These are phyloP conservation scores for Dactylis glomerata DNA, from an alignment of 176 grass and related monocot genomes.

Conservation along the genomic window DNA sequence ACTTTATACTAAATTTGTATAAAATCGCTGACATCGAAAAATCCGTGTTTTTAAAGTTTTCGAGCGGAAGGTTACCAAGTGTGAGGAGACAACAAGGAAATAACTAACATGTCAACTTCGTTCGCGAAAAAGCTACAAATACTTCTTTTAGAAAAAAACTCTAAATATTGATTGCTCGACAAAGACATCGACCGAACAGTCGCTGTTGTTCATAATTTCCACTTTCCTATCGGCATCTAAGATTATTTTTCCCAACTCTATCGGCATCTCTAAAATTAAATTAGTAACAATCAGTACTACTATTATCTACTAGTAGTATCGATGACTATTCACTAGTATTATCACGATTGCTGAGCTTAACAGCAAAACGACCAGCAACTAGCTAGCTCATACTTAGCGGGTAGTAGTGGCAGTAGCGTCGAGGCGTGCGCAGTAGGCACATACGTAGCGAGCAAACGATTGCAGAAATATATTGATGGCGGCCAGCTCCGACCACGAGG, in stretches of 20 bases:
- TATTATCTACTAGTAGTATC: not conserved
- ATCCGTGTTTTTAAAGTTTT: no score
- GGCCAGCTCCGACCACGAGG: not conserved
- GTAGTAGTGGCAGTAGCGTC: not conserved
- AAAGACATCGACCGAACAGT: not conserved
- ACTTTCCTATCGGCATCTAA: conserved; percentile 1
- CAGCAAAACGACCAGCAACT: not conserved
- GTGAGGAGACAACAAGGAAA: not conserved
- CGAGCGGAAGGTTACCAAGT: no score
- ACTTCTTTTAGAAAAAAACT: no score
- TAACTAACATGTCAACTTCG: not conserved
- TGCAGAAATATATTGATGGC: not conserved
- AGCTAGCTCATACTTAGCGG: not conserved
- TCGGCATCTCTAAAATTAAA: no score
- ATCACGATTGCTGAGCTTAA: not conserved
- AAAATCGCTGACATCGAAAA: no score
- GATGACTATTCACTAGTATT: not conserved
- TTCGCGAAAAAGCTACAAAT: not conserved
- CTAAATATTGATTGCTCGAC: not conserved
- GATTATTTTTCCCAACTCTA: no score
- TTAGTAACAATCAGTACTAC: not conserved
- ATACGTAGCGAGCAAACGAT: not conserved
- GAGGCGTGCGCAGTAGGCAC: not conserved
- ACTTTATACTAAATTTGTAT: no score
- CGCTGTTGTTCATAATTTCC: not conserved